These are phyloP conservation scores for Marasmius tenuissimus DNA, from an alignment of 1,284 basidiomycete species.

Conservation along the genomic window DNA sequence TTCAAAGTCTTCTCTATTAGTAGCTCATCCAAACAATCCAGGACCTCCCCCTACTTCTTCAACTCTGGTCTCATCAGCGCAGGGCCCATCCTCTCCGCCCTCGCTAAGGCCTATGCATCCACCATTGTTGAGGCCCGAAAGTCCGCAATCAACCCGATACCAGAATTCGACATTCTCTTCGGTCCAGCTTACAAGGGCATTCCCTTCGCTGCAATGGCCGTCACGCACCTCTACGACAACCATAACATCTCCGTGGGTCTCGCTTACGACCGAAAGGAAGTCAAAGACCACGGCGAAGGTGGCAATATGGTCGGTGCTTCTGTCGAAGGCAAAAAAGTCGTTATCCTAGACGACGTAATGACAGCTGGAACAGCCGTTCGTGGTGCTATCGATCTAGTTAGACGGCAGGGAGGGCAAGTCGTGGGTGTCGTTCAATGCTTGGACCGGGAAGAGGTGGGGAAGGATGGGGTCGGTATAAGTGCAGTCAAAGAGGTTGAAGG, in stretches of 20 bases:
- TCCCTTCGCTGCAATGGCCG: constrained; percentile 87
- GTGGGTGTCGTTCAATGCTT: constrained; percentile 92
- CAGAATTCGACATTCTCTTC: constrained; percentile 88
- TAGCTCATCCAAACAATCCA: constrained; percentile 27
- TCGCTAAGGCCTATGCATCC: constrained; percentile 85
- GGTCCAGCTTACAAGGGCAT: constrained; percentile 99
- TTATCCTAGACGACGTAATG: constrained; percentile 96
- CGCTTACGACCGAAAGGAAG: constrained; percentile 95
- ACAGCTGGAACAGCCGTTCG: constrained; percentile 92
- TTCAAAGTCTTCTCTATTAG: not conserved
- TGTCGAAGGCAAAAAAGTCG: constrained; percentile 77
- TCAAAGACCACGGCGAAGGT: constrained; percentile 97
- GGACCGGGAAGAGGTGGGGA: constrained; percentile 88
- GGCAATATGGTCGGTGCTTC: constrained; percentile 88
- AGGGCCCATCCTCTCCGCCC: constrained; percentile 76
- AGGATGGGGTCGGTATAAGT: constrained; percentile 57
- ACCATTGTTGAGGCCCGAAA: constrained; percentile 60
- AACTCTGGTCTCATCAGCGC: constrained; percentile 90
- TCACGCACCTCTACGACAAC: constrained; percentile 72
- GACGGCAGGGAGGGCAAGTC: constrained; percentile 69
- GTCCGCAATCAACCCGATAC: constrained; percentile 42
- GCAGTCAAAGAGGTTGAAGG: constrained; percentile 86
- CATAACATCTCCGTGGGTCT: constrained; percentile 75
- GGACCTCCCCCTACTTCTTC: constrained; percentile 95
- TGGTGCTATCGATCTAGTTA: constrained; percentile 75